Base-by-base conservation (phyloP, 805 yeast genomes). In the Jamesozyma rosinii region DNA sequence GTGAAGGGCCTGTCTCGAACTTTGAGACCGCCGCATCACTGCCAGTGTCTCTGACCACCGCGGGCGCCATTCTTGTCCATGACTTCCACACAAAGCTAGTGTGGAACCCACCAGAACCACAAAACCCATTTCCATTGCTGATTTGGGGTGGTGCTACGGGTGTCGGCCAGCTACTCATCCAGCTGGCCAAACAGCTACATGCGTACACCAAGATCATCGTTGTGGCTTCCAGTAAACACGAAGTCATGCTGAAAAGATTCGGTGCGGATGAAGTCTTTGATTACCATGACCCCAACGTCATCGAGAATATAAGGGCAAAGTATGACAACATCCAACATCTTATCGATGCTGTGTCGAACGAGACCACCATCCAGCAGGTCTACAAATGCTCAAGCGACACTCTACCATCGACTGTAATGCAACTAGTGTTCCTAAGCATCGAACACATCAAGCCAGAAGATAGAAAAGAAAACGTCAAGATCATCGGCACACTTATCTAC, bases 91-190 rank as follows among this genome's bases (percentile, higher is more conserved):
- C 41, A 8, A 51, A 52, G 37, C 41, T 56, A 34, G 49, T 44
- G 27, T 57, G 62, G 62, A 45, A 53, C 36, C 59, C 57, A 17
- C 32, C 41, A 14, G 17, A 49, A 4, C 51, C 56, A 5, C 67
- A 68, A 40, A 47, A 52, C n/a, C 65, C 65, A 36, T 66, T 66
- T 43, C 65, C 65, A 43, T 49, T 78, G 22, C 56, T 79, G 37
- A 66, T 79, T 42, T 76, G 81, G 79, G 81, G 82, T 53, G 89
- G 84, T 49, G 76, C 86, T n/a, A 70, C 83, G 15, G 71, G 82
- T 19, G 71, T 79, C 10, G 88, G 87, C 15, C 65, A 64, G 37
- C 38, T 65, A 15, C 76, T 77, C 13, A 71, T 79, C 41, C 88
- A 82, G 66, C 48, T 78, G 33, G 80, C 81, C 15, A 74, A 73